Percentiles rank a stretch among this genome's conserved stretches.
These are phyloP conservation scores for Colletotrichum scovillei DNA, from an alignment of 2,329 filamentous ascomycete species.

Conservation along the genomic window DNA sequence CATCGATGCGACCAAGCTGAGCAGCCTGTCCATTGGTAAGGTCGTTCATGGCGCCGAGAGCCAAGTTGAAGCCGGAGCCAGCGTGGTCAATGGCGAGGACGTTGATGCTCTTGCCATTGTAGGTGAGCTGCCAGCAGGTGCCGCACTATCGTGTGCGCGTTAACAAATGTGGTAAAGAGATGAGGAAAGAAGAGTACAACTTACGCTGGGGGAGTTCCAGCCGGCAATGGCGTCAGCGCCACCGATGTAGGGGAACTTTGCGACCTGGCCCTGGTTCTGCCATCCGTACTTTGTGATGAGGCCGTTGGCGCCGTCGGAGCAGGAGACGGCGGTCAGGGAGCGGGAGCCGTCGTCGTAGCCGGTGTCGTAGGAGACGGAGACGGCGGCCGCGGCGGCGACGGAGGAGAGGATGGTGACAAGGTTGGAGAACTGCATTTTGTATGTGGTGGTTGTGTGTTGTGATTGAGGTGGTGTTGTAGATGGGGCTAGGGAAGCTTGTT, in stretches of 20 bases:
- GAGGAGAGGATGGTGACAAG: conserved; percentile 52
- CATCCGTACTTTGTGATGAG: conserved; percentile 72
- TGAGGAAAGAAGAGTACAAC: conserved; percentile 15
- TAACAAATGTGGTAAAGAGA: not conserved
- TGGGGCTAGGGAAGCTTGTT: not conserved
- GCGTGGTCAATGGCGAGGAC: conserved; percentile 68
- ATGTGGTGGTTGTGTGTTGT: conserved; percentile 41
- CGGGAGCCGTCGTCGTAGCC: conserved; percentile 73
- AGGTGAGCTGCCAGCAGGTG: conserved; percentile 67
- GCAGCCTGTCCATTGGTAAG: conserved; percentile 64
- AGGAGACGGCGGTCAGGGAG: conserved; percentile 68
- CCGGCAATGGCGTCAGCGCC: conserved; percentile 62
- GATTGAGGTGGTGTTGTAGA: not conserved
- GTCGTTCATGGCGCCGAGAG: conserved; percentile 64
- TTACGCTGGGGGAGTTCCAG: conserved; percentile 63
- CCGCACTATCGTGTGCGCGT: conserved; percentile 59
- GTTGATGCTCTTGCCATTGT: conserved; percentile 62
- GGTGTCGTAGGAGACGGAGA: conserved; percentile 74
- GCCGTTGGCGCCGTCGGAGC: conserved; percentile 76
- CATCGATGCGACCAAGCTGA: conserved; percentile 64
- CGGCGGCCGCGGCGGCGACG: conserved; percentile 50
- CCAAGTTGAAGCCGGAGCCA: conserved; percentile 65
- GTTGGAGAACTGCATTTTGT: conserved; percentile 57
- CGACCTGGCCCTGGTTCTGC: conserved; percentile 63
- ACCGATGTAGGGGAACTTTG: conserved; percentile 66